Percentiles rank a stretch among this genome's conserved stretches.
Conservation (phyloP, 768 basidiomycete species). For the Leccinum boreale region DNA sequence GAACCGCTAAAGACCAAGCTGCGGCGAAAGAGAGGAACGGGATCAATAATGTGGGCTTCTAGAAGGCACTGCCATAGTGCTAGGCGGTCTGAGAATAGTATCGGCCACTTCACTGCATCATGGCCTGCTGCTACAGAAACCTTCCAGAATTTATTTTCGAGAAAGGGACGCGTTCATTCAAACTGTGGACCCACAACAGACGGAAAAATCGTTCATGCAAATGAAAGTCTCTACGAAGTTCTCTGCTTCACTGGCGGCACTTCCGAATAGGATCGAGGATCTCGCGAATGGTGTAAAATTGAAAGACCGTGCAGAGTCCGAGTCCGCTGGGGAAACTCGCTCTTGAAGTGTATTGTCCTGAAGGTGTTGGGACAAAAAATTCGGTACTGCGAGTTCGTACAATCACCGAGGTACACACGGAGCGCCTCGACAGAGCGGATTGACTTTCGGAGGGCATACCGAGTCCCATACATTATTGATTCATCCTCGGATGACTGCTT, state of each 20-base stretch:
- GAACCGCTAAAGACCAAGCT: background rate
- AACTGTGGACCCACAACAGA: background rate
- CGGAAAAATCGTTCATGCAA: background rate
- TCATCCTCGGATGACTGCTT: no score
- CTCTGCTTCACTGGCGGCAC: no score
- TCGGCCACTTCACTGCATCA: background rate
- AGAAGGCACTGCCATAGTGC: background rate
- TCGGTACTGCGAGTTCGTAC: no score
- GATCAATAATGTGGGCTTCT: background rate
- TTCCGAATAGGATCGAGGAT: background rate
- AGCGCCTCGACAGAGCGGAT: background rate
- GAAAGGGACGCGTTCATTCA: background rate
- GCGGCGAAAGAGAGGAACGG: background rate
- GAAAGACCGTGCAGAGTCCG: background rate
- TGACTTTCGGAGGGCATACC: no score
- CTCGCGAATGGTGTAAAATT: background rate
- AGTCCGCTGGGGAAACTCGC: background rate
- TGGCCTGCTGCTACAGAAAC: background rate
- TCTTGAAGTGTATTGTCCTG: background rate
- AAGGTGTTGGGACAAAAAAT: no score
- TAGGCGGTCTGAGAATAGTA: background rate
- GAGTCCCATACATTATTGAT: no score
- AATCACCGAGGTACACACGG: background rate
- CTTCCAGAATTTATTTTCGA: background rate
- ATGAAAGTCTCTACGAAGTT: background rate